These are phyloP conservation scores for Trichoderma atrobrunneum DNA, from an alignment of 2,329 filamentous ascomycete species.

Conservation along the genomic window DNA sequence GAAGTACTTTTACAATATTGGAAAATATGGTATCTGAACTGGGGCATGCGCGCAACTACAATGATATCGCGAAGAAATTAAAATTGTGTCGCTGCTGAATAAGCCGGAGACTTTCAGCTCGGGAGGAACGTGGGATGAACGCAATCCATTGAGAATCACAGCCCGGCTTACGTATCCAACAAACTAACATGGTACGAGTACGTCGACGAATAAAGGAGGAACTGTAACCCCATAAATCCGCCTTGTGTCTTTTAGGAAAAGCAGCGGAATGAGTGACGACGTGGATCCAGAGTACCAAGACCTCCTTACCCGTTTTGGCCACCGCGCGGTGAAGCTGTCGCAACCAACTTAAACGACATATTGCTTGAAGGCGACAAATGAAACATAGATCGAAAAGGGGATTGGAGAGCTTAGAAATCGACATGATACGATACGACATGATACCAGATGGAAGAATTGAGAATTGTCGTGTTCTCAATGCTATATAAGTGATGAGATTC, in stretches of 20 bases:
- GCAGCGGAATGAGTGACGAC: not conserved
- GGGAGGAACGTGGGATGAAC: not conserved
- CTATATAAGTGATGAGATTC: not conserved
- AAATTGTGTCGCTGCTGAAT: not conserved
- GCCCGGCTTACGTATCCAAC: not conserved
- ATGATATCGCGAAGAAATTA: not conserved
- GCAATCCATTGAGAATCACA: not conserved
- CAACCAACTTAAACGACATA: too few relatives aligned
- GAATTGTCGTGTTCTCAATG: too few relatives aligned
- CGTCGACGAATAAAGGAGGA: not conserved
- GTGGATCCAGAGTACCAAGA: not conserved
- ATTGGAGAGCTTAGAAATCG: not conserved
- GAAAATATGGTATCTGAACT: not conserved
- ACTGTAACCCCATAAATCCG: not conserved
- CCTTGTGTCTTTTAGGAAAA: not conserved
- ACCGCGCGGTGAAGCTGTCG: constrained; percentile 7
- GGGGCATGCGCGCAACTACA: not conserved
- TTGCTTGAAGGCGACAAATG: not conserved
- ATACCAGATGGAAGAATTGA: not conserved
- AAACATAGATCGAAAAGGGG: not conserved
- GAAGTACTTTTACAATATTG: fast-evolving
- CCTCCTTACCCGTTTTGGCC: not conserved
- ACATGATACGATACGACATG: not conserved
- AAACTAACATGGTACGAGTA: not conserved
- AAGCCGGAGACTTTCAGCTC: not conserved